Evolutionary conservation across 1,284 basidiomycete genomes (phyloP), one percentile per base, ranked within the genome.

Genomic region (Pyrrhoderma noxium): DNA sequence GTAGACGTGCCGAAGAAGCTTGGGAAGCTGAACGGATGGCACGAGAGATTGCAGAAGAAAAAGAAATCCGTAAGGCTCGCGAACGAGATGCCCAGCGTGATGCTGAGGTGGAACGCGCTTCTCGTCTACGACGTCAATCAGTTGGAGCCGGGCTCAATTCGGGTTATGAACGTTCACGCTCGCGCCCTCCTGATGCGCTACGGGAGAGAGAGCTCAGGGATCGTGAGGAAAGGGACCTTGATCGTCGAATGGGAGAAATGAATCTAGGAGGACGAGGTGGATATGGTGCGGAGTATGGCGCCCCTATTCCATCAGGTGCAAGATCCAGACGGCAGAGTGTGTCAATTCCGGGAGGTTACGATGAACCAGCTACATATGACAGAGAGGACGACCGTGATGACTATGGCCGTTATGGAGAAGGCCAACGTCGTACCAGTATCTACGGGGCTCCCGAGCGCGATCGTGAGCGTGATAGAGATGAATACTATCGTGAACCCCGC

Each of bases 51-150:
- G 73, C 77, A 34, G 67, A 69, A 47, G 80, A 82, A 23, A 66
- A 69, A 35, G 77, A 80, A 19, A 65, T 78, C 27, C 73, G 74
- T 45, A 66, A 70, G 46, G 75, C 73, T 9, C 58, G 59, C 23
- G 59, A 61, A 23, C 53, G 60, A 21, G 64, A 65, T 18, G 58
- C 59, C 38, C 61, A 64, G 9, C 53, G 60, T 22, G 64, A 65
- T 16, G 58, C 59, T 39, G 61, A 64, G 8, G 59, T 59, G 18
- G 64, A 64, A 18, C 53, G 59, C 18, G 57, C 62, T 8, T 51
- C 59, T 38, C 56, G 54, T 27, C 58, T 61, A 16, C 60, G 60
- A 31, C 63, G 65, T 22, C 16, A 8, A 16, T 45, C 50, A 31
- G 45, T 53, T 21, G 46, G 31, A 23, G 42, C 48, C 13, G 57